A percentile compares a stretch with the other conserved stretches of the same genome.
These are phyloP conservation scores for Clitopilus passeckerianus DNA, from an alignment of 768 basidiomycete genomes.

Conservation along the genomic window DNA sequence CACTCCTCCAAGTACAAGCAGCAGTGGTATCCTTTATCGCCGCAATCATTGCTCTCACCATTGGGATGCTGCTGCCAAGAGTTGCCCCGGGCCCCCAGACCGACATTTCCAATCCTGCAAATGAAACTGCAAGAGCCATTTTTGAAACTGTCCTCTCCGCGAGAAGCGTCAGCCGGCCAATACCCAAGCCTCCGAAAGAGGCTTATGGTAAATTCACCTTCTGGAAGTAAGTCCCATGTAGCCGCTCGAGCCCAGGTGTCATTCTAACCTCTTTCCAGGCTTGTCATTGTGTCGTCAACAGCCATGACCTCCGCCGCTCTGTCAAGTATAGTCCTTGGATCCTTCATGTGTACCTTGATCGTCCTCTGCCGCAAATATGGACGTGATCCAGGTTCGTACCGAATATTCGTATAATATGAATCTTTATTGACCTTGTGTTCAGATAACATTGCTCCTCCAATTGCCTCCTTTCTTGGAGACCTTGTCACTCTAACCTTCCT, in stretches of 20 bases:
- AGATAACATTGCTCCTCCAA: slow-evolving; percentile 96
- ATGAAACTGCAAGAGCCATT: neutral
- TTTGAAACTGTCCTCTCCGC: neutral
- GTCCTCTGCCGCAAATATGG: slow-evolving; percentile 70
- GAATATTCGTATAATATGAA: neutral
- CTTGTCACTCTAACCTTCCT: slow-evolving; percentile 85
- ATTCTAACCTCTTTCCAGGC: slow-evolving; percentile 31
- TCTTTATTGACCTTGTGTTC: neutral
- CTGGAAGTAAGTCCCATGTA: neutral
- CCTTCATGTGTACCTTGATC: slow-evolving; percentile 87
- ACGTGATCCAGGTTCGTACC: slow-evolving; percentile 72
- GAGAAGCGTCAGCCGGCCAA: slow-evolving; percentile 9
- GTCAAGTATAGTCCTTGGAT: slow-evolving; percentile 77
- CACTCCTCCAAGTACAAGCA: slow-evolving; percentile 90
- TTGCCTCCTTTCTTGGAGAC: slow-evolving; percentile 91
- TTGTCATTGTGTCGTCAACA: slow-evolving; percentile 71
- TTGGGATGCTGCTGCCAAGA: slow-evolving; percentile 59
- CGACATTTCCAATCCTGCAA: slow-evolving; percentile 1
- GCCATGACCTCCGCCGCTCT: slow-evolving; percentile 79
- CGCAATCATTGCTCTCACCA: slow-evolving; percentile 67
- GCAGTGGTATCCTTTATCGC: slow-evolving; percentile 86
- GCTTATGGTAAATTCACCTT: slow-evolving; percentile 6
- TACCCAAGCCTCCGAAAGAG: slow-evolving; percentile 12
- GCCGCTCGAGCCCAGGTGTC: neutral
- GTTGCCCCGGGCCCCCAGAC: slow-evolving; percentile 14